These are phyloP conservation scores for Nidula microcarpa DNA, from an alignment of 768 basidiomycete genomes.

Conservation along the genomic window DNA sequence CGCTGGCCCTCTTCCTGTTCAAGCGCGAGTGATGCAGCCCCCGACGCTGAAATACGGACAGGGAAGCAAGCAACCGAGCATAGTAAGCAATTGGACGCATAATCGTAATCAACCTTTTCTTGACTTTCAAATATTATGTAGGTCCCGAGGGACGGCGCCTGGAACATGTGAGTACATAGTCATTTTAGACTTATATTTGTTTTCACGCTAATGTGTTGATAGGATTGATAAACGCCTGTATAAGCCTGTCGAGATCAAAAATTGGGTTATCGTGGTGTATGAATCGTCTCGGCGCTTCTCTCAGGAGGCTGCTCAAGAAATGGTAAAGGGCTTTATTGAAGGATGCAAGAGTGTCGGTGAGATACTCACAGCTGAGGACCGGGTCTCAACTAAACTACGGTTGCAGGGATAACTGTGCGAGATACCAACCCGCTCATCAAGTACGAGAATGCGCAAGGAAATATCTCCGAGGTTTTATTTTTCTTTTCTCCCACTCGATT, in stretches of 20 bases:
- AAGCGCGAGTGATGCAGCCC: constrained; percentile 55
- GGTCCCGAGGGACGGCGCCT: constrained; percentile 58
- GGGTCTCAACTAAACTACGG: constrained; percentile 35
- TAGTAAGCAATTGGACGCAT: constrained; percentile 33
- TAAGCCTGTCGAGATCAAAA: constrained; percentile 44
- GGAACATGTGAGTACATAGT: constrained; percentile 64
- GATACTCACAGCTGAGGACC: constrained; percentile 32
- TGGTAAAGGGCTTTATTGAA: constrained; percentile 48
- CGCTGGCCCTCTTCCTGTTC: constrained; percentile 44
- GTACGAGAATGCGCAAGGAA: constrained; percentile 58
- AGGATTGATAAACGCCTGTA: constrained; percentile 73
- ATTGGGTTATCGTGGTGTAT: constrained; percentile 66
- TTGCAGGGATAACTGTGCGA: constrained; percentile 54
- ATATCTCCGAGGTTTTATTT: constrained; percentile 33
- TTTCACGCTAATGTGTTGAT: constrained; percentile 31
- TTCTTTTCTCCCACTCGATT: no score
- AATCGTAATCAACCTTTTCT: not conserved
- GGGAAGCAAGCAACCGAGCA: constrained; percentile 44
- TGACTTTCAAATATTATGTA: constrained; percentile 1
- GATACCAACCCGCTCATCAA: constrained; percentile 41
- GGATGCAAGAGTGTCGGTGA: constrained; percentile 56
- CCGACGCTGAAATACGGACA: constrained; percentile 66
- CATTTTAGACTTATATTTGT: constrained; percentile 4
- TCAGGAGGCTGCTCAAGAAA: constrained; percentile 33
- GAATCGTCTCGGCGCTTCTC: constrained; percentile 54